Evolutionary conservation across 495 filamentous ascomycete species (phyloP).

Genomic region (Halenospora varia): DNA sequence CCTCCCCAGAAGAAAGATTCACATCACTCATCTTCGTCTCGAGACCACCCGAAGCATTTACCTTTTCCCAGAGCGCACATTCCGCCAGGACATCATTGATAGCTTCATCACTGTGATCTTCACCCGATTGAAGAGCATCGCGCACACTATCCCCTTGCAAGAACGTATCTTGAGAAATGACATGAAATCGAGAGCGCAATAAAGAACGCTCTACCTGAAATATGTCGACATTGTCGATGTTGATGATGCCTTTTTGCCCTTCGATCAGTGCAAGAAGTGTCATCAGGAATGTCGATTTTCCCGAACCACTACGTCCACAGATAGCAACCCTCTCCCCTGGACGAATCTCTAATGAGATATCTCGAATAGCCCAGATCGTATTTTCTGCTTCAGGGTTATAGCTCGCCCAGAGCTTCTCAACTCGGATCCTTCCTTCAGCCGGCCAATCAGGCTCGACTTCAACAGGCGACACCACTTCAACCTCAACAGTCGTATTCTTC

Average conservation of each 20-base stretch:
- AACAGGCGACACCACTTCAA: conserved; percentile 20
- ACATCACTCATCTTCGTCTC: neutral
- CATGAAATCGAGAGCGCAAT: conserved; percentile 27
- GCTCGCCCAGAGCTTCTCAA: conserved; percentile 29
- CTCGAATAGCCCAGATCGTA: conserved; percentile 11
- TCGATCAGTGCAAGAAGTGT: conserved; percentile 32
- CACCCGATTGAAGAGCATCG: conserved; percentile 8
- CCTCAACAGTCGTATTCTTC: conserved; percentile 31
- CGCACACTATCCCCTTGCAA: conserved; percentile 28
- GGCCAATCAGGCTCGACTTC: conserved; percentile 29
- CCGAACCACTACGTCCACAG: conserved; percentile 34
- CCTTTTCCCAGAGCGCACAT: neutral
- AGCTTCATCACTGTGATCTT: neutral
- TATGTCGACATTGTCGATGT: conserved; percentile 33
- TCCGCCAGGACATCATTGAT: neutral
- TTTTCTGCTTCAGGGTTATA: conserved; percentile 25
- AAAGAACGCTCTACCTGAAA: conserved; percentile 17
- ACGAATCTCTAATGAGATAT: conserved; percentile 27
- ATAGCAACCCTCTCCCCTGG: conserved; percentile 31
- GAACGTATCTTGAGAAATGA: conserved; percentile 37
- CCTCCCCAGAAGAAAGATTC: neutral
- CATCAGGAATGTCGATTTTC: conserved; percentile 36
- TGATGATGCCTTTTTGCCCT: conserved; percentile 25
- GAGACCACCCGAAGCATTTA: neutral
- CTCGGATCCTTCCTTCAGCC: conserved; percentile 19